phyloP scores from a whole-genome alignment of 2,329 filamentous ascomycete species.

The Stagonosporopsis cucurbitacearum region DNA sequence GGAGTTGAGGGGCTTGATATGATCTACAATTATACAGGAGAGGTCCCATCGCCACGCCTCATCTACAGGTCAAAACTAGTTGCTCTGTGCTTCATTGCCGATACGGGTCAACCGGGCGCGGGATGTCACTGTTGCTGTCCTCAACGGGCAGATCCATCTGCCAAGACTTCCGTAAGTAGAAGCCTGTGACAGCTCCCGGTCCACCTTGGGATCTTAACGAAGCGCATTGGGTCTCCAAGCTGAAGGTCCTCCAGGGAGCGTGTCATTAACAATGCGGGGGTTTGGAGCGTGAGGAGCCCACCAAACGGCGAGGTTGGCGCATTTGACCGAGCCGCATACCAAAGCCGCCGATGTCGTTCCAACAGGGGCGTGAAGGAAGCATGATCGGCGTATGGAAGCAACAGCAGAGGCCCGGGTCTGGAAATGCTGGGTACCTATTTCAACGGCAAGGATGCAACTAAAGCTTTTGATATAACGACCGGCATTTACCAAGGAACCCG shows the following conservation, averaged over 20 bases:
- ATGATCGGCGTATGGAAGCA: constrained; percentile 29
- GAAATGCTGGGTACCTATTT: not conserved
- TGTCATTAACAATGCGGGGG: constrained; percentile 19
- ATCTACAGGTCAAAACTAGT: constrained; percentile 46
- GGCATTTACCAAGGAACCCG: constrained; percentile 2
- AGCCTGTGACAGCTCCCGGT: constrained; percentile 66
- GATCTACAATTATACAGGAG: constrained; percentile 67
- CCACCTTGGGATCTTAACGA: constrained; percentile 75
- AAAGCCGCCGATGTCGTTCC: constrained; percentile 25
- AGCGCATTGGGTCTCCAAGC: constrained; percentile 24
- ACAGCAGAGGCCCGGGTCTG: constrained; percentile 4
- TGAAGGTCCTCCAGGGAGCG: constrained; percentile 21
- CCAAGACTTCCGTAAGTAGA: constrained; percentile 77
- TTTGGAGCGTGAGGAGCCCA: constrained; percentile 7
- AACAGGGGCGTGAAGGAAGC: constrained; percentile 24
- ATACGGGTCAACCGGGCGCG: constrained; percentile 62
- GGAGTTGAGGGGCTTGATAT: constrained; percentile 57
- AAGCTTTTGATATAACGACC: not conserved
- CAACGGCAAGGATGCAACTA: not conserved
- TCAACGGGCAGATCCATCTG: constrained; percentile 61
- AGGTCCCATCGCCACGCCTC: constrained; percentile 26
- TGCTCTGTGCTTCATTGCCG: constrained; percentile 65
- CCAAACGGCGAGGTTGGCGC: constrained; percentile 7
- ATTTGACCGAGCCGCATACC: constrained; percentile 20
- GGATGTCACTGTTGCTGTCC: constrained; percentile 61